Evolutionary conservation across 192 early-diverging fungal species (phyloP).

Genomic region (Coemansia sp.): DNA sequence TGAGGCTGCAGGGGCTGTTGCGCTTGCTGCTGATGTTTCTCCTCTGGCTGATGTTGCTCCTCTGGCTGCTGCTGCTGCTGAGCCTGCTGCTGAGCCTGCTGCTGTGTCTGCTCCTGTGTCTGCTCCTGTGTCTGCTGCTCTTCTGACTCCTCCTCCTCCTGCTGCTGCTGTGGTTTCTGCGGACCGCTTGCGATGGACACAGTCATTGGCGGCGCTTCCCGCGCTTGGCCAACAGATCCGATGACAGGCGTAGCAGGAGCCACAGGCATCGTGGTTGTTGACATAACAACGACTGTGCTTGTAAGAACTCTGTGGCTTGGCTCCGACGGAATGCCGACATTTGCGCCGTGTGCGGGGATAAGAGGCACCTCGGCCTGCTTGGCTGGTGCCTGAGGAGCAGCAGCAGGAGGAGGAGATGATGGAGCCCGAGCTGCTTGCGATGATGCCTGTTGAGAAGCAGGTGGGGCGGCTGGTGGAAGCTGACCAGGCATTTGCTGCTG

Average conservation of each 20-base stretch:
- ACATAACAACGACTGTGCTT: conserved; percentile 27
- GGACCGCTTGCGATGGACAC: conserved; percentile 1
- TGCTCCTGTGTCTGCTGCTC: neutral
- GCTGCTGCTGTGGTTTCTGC: neutral
- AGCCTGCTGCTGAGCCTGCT: neutral
- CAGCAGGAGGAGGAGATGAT: neutral
- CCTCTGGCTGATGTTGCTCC: neutral
- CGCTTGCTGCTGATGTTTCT: neutral
- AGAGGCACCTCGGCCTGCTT: conserved; percentile 4
- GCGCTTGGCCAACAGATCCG: neutral
- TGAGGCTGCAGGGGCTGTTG: too few species aligned
- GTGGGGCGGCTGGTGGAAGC: neutral
- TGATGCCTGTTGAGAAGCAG: neutral
- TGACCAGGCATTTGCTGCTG: neutral
- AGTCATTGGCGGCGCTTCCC: neutral
- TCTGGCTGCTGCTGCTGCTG: neutral
- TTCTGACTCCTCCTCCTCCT: too few species aligned
- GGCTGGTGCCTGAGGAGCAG: neutral
- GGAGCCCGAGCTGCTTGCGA: neutral
- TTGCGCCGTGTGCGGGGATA: neutral
- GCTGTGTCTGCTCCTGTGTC: neutral
- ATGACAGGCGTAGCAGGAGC: neutral
- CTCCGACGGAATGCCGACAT: neutral
- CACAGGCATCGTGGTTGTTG: conserved; percentile 13
- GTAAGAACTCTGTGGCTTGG: conserved; percentile 6